Conservation (phyloP, 176 grass and related monocot species). For the Secale cereale region DNA sequence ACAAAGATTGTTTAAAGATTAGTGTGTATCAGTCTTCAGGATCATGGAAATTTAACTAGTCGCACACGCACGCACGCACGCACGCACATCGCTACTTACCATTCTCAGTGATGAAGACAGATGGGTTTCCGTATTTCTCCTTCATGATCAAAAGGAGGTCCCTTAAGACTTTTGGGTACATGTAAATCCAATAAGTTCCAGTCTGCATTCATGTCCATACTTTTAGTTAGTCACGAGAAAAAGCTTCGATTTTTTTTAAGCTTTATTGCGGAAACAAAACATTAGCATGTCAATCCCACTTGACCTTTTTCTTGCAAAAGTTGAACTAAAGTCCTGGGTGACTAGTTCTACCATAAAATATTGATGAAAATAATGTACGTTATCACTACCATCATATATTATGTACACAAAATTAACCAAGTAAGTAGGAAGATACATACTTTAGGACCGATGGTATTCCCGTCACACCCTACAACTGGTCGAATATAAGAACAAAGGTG, state of each 20-base stretch:
- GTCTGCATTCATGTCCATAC: not conserved
- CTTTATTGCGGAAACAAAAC: not conserved
- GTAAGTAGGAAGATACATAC: not conserved
- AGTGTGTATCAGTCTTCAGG: too few species aligned
- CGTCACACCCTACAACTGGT: not conserved
- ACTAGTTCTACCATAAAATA: not conserved
- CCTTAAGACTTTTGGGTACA: conserved; percentile 20
- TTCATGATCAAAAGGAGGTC: conserved; percentile 21
- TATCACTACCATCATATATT: not conserved
- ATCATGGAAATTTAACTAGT: too few species aligned
- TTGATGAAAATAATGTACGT: not conserved
- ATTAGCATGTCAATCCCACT: not conserved
- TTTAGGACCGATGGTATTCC: not conserved
- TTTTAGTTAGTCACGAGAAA: not conserved
- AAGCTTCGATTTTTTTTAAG: not conserved
- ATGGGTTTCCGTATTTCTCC: conserved; percentile 31
- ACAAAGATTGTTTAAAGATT: too few species aligned
- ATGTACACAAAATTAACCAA: not conserved
- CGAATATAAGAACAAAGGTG: not conserved
- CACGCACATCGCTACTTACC: not conserved
- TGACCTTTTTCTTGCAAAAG: not conserved
- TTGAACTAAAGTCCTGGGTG: not conserved
- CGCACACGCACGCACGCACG: too few species aligned
- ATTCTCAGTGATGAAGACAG: conserved; percentile 38
- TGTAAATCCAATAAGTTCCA: not conserved